phyloP scores from a whole-genome alignment of 2,329 filamentous ascomycete species.

The Mollisia scopiformis region DNA sequence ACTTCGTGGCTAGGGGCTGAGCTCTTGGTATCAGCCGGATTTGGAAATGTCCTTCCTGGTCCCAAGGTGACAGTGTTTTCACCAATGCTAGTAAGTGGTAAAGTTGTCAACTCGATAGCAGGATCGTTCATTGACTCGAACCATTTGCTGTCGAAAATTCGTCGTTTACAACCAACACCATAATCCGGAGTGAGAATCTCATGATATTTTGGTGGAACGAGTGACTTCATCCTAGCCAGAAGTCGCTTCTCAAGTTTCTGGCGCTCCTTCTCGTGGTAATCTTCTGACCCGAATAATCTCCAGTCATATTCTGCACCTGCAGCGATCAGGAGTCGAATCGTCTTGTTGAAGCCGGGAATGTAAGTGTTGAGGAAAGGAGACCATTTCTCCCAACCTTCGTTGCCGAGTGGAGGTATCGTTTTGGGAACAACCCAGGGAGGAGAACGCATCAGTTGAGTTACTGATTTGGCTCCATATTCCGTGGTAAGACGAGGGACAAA shows the following conservation, averaged over 20 bases:
- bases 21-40: slow-evolving; percentile 24
- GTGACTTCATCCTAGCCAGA: slow-evolving; percentile 48
- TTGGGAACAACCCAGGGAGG: slow-evolving; percentile 58
- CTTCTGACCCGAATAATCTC: slow-evolving; percentile 47
- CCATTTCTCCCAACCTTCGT: slow-evolving; percentile 49
- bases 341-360: slow-evolving; percentile 49
- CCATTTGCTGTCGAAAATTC: slow-evolving; percentile 57
- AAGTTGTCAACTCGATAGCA: slow-evolving; percentile 55
- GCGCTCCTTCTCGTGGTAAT: slow-evolving; percentile 43
- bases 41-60: slow-evolving; percentile 50
- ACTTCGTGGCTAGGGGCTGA: slow-evolving; percentile 34
- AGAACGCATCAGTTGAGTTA: slow-evolving; percentile 62
- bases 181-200: slow-evolving; percentile 61
- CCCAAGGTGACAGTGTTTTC: slow-evolving; percentile 53
- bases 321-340: slow-evolving; percentile 46
- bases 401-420: slow-evolving; percentile 38
- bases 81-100: slow-evolving; percentile 50
- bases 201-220: slow-evolving; percentile 57
- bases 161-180: slow-evolving; percentile 57
- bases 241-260: slow-evolving; percentile 44
- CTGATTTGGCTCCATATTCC: slow-evolving; percentile 49
- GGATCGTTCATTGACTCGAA: slow-evolving; percentile 49
- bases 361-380: slow-evolving; percentile 46
- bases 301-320: slow-evolving; percentile 46
- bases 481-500: slow-evolving; percentile 54